Conservation (phyloP, 441 rosid genomes). For the Iberis amara region DNA sequence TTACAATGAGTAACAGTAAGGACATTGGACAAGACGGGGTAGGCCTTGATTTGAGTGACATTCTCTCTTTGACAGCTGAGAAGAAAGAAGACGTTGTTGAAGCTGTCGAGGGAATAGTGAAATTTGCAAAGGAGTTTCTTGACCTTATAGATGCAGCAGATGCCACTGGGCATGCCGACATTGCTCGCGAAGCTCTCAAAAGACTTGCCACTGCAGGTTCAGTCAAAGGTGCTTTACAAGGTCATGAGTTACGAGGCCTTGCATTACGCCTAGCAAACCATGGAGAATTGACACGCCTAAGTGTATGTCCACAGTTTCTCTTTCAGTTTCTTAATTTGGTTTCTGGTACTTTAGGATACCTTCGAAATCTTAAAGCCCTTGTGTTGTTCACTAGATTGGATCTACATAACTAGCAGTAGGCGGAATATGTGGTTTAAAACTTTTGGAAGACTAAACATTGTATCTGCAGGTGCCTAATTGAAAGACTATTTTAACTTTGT, state of each 20-base stretch:
- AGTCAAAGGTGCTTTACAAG: slow-evolving; percentile 86
- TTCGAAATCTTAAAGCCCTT: not conserved
- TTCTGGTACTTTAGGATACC: slow-evolving; percentile 13
- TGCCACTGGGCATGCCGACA: slow-evolving; percentile 88
- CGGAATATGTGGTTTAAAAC: not conserved
- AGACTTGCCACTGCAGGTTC: slow-evolving; percentile 94
- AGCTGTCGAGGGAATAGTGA: slow-evolving; percentile 79
- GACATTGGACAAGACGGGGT: slow-evolving; percentile 84
- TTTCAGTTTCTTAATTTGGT: slow-evolving; percentile 13
- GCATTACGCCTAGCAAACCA: slow-evolving; percentile 95
- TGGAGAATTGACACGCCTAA: slow-evolving; percentile 82
- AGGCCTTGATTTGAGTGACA: slow-evolving; percentile 76
- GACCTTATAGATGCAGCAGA: slow-evolving; percentile 98
- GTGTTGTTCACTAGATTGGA: not conserved
- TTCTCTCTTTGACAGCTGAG: slow-evolving; percentile 65
- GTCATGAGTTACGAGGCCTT: slow-evolving; percentile 85
- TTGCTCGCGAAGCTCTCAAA: slow-evolving; percentile 94
- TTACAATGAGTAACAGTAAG: slow-evolving; percentile 90
- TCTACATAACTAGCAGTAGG: too few relatives aligned
- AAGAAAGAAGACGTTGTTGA: slow-evolving; percentile 90
- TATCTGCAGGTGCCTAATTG: not conserved
- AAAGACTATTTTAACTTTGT: slow-evolving; percentile 7
- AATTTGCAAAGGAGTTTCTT: slow-evolving; percentile 85
- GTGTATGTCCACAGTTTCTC: slow-evolving; percentile 51
- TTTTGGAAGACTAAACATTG: too few relatives aligned